Base-by-base conservation (phyloP, 768 basidiomycete genomes). In the Tylopilus felleus region DNA sequence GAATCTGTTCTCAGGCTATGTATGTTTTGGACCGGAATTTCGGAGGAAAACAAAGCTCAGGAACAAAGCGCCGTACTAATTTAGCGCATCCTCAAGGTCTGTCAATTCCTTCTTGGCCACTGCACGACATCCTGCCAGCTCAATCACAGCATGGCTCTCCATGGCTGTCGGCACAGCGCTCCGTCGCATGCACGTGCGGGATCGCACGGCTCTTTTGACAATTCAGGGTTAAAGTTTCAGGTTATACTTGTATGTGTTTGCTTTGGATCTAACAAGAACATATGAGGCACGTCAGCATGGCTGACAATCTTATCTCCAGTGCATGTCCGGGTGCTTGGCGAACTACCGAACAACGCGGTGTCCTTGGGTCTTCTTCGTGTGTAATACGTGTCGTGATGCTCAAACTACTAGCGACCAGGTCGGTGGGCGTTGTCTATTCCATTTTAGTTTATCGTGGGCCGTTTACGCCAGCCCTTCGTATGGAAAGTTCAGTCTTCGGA, bases 311-410 rank as follows among this genome's bases (percentile, higher is more conserved):
- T 62, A 60, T 55, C 51, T 49, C 45, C 47, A 50, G 53, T 31
- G 43, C 23, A 46, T 53, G 28, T 19, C 49, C 58, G 50, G 49
- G 53, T 45, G 49, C 47, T 44, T 60, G 56, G 50, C 63, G 58
- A 46, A 51, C 57, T 51, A 56, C 73, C 58, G 60, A 65, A 50
- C 49, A 60, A 58, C 57, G 47, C 58, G 68, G 64, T 70, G 66
- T 60, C 70, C 50, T 61, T 62, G 68, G 63, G 60, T 56, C 67
- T 38, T 57, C 61, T 49, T 54, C 68, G 59, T 66, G 66, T 63
- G 66, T 68, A 59, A 45, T 58, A 58, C 60, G 65, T 70, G 59
- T 65, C 61, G 68, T 70, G 65, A 64, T 61, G 45, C 40, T 49
- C 60, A 56, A 65, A 53, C 57, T 31, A 65, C 62, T 65, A 51